A percentile compares a stretch with the other conserved stretches of the same genome.
These are phyloP conservation scores for Suillus hirtellus DNA, from an alignment of 768 basidiomycete genomes.

Conservation along the genomic window DNA sequence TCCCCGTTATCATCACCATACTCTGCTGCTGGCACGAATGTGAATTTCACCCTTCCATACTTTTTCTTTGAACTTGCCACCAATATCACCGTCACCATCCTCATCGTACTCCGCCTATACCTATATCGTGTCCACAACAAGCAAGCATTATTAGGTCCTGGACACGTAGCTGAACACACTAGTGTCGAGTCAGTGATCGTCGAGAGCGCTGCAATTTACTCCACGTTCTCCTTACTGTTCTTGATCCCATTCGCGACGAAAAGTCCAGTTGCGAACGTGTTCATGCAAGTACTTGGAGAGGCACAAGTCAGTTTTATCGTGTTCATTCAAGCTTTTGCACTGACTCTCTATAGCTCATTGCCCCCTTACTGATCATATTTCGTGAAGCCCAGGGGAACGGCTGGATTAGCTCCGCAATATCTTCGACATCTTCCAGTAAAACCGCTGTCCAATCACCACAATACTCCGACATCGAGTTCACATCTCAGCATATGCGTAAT, in stretches of 20 bases:
- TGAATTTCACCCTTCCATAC: slow-evolving; percentile 32
- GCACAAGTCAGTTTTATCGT: slow-evolving; percentile 27
- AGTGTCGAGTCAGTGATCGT: slow-evolving; percentile 27
- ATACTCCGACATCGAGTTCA: slow-evolving; percentile 28
- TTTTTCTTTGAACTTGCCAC: slow-evolving; percentile 26
- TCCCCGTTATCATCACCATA: slow-evolving; percentile 30
- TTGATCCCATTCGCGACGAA: slow-evolving; percentile 27
- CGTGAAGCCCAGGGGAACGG: slow-evolving; percentile 40
- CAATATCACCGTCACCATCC: slow-evolving; percentile 26
- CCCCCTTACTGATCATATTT: slow-evolving; percentile 39
- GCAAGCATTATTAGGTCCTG: slow-evolving; percentile 21
- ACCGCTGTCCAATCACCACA: slow-evolving; percentile 17
- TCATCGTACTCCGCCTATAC: slow-evolving; percentile 28
- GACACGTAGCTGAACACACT: slow-evolving; percentile 26
- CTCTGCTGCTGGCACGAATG: slow-evolving; percentile 11
- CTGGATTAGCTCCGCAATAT: slow-evolving; percentile 28
- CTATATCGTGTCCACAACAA: slow-evolving; percentile 26
- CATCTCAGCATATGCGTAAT: slow-evolving; percentile 12
- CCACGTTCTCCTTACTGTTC: slow-evolving; percentile 29
- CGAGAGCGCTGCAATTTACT: slow-evolving; percentile 32
- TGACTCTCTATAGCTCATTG: slow-evolving; percentile 30
- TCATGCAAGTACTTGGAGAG: slow-evolving; percentile 37
- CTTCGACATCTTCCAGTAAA: slow-evolving; percentile 8
- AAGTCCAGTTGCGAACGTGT: slow-evolving; percentile 29
- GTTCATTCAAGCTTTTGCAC: background rate